Evolutionary conservation across 2,329 filamentous ascomycete genomes (phyloP).

Genomic region (Periconia macrospinosa): DNA sequence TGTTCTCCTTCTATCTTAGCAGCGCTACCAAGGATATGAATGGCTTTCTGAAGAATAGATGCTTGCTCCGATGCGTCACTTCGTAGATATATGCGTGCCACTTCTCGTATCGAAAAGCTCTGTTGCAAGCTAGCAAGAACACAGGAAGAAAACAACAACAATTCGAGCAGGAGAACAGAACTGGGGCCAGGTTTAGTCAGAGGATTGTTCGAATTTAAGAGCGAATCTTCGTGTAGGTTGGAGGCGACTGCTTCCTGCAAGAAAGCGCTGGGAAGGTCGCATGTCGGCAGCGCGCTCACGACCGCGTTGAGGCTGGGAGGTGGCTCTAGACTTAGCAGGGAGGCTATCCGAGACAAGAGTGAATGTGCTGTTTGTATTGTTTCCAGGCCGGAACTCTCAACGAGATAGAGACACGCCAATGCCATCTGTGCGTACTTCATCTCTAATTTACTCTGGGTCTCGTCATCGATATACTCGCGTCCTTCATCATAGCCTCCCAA

Average conservation of each 20-base stretch:
- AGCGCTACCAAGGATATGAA: constrained; percentile 56
- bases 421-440: constrained; percentile 68
- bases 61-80: constrained; percentile 67
- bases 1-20: constrained; percentile 62
- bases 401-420: constrained; percentile 68
- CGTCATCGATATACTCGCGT: constrained; percentile 61
- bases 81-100: constrained; percentile 64
- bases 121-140: constrained; percentile 47
- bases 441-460: constrained; percentile 62
- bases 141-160: constrained; percentile 58
- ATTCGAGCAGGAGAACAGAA: constrained; percentile 63
- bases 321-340: constrained; percentile 62
- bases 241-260: constrained; percentile 35
- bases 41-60: constrained; percentile 59
- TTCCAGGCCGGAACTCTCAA: constrained; percentile 61
- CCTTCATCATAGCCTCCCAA: constrained; percentile 60
- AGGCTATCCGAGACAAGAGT: constrained; percentile 62
- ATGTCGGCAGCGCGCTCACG: constrained; percentile 47
- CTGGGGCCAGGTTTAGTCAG: constrained; percentile 64
- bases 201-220: constrained; percentile 63
- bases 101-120: constrained; percentile 44
- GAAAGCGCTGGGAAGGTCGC: constrained; percentile 40
- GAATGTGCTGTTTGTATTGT: constrained; percentile 63
- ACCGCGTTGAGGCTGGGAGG: constrained; percentile 51
- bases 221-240: constrained; percentile 44